A percentile compares a stretch with the other conserved stretches of the same genome.
Conservation (phyloP, 1,284 basidiomycete genomes). For the Sanguinoderma infundibulare region DNA sequence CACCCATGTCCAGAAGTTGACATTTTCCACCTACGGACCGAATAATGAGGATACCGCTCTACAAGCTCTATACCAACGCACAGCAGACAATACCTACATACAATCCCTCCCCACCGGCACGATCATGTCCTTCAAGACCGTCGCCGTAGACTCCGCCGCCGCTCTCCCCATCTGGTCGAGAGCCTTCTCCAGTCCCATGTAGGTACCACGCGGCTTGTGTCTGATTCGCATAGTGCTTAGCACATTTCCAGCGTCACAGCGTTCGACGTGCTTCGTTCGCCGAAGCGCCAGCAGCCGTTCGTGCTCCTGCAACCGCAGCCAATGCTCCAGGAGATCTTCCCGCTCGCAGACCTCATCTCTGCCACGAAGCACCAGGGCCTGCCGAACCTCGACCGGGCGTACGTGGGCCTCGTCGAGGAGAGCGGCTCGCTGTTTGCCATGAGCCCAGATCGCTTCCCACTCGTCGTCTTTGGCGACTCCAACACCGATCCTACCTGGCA, state of each 20-base stretch:
- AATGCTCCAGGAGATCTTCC: conserved; percentile 66
- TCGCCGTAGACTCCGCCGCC: conserved; percentile 31
- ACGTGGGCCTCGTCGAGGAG: conserved; percentile 75
- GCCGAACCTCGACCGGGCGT: conserved; percentile 62
- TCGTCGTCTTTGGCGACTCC: conserved; percentile 70
- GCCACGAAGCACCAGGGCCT: conserved; percentile 39
- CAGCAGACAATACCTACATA: conserved; percentile 78
- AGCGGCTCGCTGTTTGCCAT: conserved; percentile 79
- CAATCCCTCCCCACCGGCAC: conserved; percentile 79
- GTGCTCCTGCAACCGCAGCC: conserved; percentile 81
- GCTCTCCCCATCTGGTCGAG: conserved; percentile 58
- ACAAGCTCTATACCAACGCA: conserved; percentile 70
- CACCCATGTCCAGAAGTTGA: conserved; percentile 72
- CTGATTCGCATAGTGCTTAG: conserved; percentile 3
- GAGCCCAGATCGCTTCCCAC: conserved; percentile 73
- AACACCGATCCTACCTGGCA: conserved; percentile 31
- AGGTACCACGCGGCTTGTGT: conserved; percentile 20
- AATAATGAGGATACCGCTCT: conserved; percentile 74
- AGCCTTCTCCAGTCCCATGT: conserved; percentile 63
- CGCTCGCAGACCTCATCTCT: conserved; percentile 44
- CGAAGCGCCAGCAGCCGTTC: conserved; percentile 59
- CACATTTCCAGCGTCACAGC: conserved; percentile 63
- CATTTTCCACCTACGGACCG: conserved; percentile 85
- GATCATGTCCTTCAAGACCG: conserved; percentile 71
- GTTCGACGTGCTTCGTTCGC: conserved; percentile 71